Percentiles rank a stretch among this genome's conserved stretches.
phyloP scores from a whole-genome alignment of 805 yeast species.

The Metschnikowia lachancei region DNA sequence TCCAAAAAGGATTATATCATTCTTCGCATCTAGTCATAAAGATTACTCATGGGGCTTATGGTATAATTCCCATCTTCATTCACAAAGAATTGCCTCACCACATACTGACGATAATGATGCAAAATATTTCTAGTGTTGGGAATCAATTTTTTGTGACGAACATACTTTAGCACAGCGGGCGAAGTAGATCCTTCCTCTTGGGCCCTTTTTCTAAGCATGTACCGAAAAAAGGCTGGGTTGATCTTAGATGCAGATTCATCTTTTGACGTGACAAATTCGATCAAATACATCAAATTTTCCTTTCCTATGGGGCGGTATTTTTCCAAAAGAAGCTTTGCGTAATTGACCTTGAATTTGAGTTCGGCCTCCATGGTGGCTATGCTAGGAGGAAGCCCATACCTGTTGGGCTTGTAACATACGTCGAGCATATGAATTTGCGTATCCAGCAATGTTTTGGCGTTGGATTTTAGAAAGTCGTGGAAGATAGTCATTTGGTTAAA shows the following conservation, averaged over 20 bases:
- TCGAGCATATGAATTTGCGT: conserved; percentile 31
- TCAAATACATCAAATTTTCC: conserved; percentile 19
- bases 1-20: conserved; percentile 40
- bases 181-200: conserved; percentile 16
- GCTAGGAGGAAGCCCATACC: conserved; percentile 33
- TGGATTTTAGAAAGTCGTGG: conserved; percentile 22
- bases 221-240: conserved; percentile 28
- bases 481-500: conserved; percentile 17
- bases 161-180: conserved; percentile 20
- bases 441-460: conserved; percentile 23
- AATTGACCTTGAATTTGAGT: conserved; percentile 25
- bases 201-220: conserved; percentile 26
- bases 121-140: conserved; percentile 33
- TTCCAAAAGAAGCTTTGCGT: conserved; percentile 22
- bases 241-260: conserved; percentile 1
- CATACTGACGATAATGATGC: conserved; percentile 27
- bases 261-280: conserved; percentile 17
- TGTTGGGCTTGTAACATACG: conserved; percentile 30
- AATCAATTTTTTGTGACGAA: conserved; percentile 26
- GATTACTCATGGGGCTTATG: conserved; percentile 27
- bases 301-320: conserved; percentile 24
- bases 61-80: conserved; percentile 20
- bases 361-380: conserved; percentile 26
- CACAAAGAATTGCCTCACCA: conserved; percentile 30
- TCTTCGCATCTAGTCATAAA: conserved; percentile 36